phyloP scores from a whole-genome alignment of 2,329 filamentous ascomycete genomes.

The Conoideocrella luteorostrata region DNA sequence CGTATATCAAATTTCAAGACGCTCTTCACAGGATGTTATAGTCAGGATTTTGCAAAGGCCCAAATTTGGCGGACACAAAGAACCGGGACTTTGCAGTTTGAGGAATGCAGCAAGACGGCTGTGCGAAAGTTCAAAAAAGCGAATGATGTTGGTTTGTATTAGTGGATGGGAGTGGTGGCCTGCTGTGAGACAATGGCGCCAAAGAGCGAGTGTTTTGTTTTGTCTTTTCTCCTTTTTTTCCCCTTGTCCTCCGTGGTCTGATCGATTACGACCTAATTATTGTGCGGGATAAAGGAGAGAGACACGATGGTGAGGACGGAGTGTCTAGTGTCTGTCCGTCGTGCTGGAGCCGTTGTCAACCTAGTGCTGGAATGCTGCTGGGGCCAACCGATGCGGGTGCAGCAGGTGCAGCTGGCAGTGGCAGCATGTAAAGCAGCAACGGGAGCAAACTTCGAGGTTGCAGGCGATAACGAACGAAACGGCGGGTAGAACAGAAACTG shows the following conservation, averaged over 20 bases:
- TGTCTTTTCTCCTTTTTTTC: not conserved
- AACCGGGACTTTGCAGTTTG: not conserved
- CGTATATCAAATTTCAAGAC: not conserved
- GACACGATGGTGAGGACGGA: not conserved
- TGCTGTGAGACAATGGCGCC: not conserved
- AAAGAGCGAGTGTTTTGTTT: not conserved
- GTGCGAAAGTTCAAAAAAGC: not conserved
- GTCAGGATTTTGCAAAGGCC: not conserved
- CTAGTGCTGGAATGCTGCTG: conserved; percentile 3
- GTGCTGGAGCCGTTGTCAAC: not conserved
- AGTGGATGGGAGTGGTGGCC: not conserved
- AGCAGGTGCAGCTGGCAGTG: too few relatives aligned
- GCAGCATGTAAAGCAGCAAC: not conserved
- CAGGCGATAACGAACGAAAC: not conserved
- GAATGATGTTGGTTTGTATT: not conserved
- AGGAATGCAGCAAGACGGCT: not conserved
- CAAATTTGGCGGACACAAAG: not conserved
- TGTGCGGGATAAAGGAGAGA: not conserved
- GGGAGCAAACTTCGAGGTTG: not conserved
- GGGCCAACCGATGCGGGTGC: not conserved
- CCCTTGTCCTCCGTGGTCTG: not conserved
- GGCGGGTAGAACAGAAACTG: not conserved
- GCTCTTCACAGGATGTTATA: not conserved
- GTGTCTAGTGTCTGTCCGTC: too few relatives aligned
- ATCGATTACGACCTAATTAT: too few relatives aligned